Evolutionary conservation across 164 flowering plant genomes (phyloP), one percentile per base, ranked within the genome.

Genomic region (Malania oleifera): DNA sequence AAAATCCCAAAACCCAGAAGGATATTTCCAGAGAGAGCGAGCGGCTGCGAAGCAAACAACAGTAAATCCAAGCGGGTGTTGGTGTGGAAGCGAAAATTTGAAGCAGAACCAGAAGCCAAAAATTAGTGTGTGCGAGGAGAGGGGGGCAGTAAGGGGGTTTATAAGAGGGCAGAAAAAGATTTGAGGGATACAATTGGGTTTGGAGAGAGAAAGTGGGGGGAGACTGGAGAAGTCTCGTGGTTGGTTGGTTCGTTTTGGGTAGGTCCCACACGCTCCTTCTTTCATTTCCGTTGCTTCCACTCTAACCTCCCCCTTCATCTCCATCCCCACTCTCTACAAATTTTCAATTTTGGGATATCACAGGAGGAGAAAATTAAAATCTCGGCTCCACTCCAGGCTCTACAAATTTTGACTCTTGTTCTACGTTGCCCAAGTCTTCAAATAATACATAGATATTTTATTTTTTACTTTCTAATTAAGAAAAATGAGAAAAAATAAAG

Each of bases 261-360:
- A 54, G 75, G 48, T 26, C 67, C 69, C 72, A 70, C 71, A 59
- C 69, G 77, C 65, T n/a, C 61, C 38, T 8, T 56, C 54, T 29
- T 26, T 44, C 5, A 2, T 18, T 76, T 63, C 44, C 76, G 55
- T 74, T 62, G 60, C 75, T 71, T 72, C 61, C 68, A 69, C 73
- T 77, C 76, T 26, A 74, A 69, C 52, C 50, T 22, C 26, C 22
- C 22, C 46, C 46, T 15, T 2, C 46, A 3, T 41, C 15, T 28
- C 9, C 37, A 7, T 6, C 45, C 15, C 43, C 43, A 43, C 65
- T 52, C 51, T 40, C 25, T 24, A n/a, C n/a, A n/a, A n/a, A n/a
- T n/a, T n/a, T n/a, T n/a, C n/a, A n/a, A n/a, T n/a, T n/a, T n/a
- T n/a, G n/a, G n/a, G n/a, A n/a, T n/a, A n/a, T n/a, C n/a, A n/a